These are phyloP conservation scores for Parasitella parasitica DNA, from an alignment of 371 early-diverging fungal species.

Conservation along the genomic window DNA sequence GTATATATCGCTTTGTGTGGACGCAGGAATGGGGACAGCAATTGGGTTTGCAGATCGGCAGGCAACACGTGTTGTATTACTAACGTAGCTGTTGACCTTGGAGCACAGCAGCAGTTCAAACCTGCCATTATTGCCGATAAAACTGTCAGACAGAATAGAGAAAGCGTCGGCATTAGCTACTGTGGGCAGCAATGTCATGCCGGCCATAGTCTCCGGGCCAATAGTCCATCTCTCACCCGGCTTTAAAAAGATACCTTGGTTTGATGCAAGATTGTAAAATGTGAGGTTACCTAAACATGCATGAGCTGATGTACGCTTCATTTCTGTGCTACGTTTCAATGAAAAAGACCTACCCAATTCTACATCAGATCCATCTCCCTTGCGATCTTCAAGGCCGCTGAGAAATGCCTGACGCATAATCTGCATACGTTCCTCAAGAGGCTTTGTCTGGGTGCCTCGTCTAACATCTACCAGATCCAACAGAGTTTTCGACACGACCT, in stretches of 20 bases:
- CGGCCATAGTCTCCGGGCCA: slow-evolving; percentile 1
- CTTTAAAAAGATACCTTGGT: slow-evolving; percentile 13
- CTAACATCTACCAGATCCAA: slow-evolving; percentile 70
- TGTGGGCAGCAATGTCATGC: slow-evolving; percentile 32
- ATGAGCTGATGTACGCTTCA: not conserved
- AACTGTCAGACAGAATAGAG: slow-evolving; percentile 47
- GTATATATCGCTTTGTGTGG: slow-evolving; percentile 30
- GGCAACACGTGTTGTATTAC: slow-evolving; percentile 13
- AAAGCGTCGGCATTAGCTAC: slow-evolving; percentile 46
- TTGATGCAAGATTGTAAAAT: slow-evolving; percentile 13
- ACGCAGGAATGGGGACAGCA: slow-evolving; percentile 48
- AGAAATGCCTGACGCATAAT: slow-evolving; percentile 62
- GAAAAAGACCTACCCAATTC: slow-evolving; percentile 22
- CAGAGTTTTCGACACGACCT: slow-evolving; percentile 58
- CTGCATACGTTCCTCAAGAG: slow-evolving; percentile 62
- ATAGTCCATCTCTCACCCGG: slow-evolving; percentile 29
- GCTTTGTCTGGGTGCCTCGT: slow-evolving; percentile 63
- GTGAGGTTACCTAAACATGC: slow-evolving; percentile 23
- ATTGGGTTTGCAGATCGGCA: slow-evolving; percentile 32
- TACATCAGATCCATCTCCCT: slow-evolving; percentile 37
- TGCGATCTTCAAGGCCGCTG: slow-evolving; percentile 58
- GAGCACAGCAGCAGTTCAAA: slow-evolving; percentile 52
- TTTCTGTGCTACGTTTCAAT: not conserved
- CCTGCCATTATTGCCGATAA: slow-evolving; percentile 28
- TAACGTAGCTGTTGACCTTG: not conserved